Evolutionary conservation across 2,329 filamentous ascomycete genomes (phyloP), one percentile per base, ranked within the genome.

Genomic region (Arthrinium phaeospermum): DNA sequence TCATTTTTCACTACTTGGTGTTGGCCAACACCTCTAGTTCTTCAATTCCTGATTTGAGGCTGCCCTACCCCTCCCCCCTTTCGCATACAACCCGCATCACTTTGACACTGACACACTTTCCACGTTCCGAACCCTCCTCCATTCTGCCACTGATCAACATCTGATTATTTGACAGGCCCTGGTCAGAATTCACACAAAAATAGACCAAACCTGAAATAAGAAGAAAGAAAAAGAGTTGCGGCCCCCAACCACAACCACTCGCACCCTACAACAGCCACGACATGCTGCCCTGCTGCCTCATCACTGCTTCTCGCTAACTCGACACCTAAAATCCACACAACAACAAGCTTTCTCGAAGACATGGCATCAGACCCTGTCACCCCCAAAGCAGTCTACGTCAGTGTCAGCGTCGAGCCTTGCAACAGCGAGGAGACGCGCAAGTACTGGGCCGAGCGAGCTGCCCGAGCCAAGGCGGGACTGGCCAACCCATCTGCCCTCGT

Each of bases 381-480:
- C 34, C 57, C 57, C 57, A 64, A 41, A 34, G 57, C 57, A 5
- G 57, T 64, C 57, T 64, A 64, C 22, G 57, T 64, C 57, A 64
- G 57, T 34, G 57, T 64, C 57, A 64, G 57, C 34, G 57, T 64
- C 57, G 57, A 64, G 34, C 57, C 57, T 34, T 64, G 57, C 34
- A 64, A 64, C 34, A 64, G 57, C 34, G 57, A 64, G 57, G 57
- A 64, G 19, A 64, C 57, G 19, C 57, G 57, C 34, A 37, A 64
- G 34, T 64, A 64, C 34, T 64, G 57, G 57, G 57, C 57, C 57
- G 57, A 64, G 19, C 57, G 57, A 41, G 57, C 34, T 6, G 57
- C 57, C 4, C 57, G 57, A 13, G 57, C 30, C 57, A 64, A 64
- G 34, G 57, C 57, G 22, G 57, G 57, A 10, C 12, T 64, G 10